A percentile compares a stretch with the other conserved stretches of the same genome.
Evolutionary conservation across 306 rosid genomes (phyloP).

Genomic region (Cicer yamashitae): DNA sequence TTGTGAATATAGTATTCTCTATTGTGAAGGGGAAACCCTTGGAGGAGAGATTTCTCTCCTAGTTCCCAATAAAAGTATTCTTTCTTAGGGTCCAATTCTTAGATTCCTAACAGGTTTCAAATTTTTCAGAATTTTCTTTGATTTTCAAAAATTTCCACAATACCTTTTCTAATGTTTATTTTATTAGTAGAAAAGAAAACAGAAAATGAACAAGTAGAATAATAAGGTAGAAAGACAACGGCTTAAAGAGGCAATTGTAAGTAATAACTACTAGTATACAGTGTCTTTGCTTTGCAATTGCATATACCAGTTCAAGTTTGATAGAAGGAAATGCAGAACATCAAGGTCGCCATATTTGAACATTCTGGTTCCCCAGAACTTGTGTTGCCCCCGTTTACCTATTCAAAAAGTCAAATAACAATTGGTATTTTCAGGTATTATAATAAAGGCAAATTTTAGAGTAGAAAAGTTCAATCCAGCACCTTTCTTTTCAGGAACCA

Average conservation of each 20-base stretch:
- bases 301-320: constrained; percentile 88
- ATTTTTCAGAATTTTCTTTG: too few species aligned
- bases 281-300: constrained; percentile 43
- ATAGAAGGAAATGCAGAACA: constrained; percentile 91
- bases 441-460: constrained; percentile 23
- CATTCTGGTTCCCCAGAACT: constrained; percentile 95
- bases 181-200: too few species aligned
- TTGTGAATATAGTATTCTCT: too few species aligned
- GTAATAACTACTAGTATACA: constrained; percentile 18
- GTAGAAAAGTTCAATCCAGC: constrained; percentile 18
- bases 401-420: constrained; percentile 48
- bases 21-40: too few species aligned
- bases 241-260: constrained; percentile 30
- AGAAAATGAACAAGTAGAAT: constrained; percentile 27
- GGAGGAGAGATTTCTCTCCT: too few species aligned
- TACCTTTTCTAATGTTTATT: too few species aligned
- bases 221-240: constrained; percentile 35
- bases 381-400: constrained; percentile 96
- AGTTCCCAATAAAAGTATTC: too few species aligned
- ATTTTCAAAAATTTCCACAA: too few species aligned
- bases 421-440: background rate
- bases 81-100: too few species aligned
- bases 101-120: too few species aligned
- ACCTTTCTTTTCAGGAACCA: constrained; percentile 8
- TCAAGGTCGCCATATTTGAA: constrained; percentile 87